Percentiles rank a stretch among this genome's conserved stretches.
Evolutionary conservation across 1,139 yeast species (phyloP).

Genomic region (Magnusiomyces ingens): DNA sequence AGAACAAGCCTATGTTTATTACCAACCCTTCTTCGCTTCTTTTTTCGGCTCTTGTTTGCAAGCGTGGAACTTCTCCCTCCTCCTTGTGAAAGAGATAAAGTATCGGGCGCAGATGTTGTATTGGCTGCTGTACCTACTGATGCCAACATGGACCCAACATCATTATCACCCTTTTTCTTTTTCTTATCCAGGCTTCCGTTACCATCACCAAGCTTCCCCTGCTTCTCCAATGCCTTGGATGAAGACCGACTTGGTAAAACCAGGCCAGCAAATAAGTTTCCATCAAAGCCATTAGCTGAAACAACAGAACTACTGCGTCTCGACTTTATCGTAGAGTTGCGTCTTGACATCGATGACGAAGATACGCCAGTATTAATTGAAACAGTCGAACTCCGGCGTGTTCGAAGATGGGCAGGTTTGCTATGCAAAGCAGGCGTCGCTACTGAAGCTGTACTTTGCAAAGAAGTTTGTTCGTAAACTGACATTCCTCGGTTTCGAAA

Average conservation of each 20-base stretch:
- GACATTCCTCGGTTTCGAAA: conserved; percentile 50
- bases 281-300: not conserved
- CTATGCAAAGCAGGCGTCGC: not conserved
- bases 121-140: not conserved
- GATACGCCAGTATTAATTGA: no score
- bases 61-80: not conserved
- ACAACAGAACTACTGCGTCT: not conserved
- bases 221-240: not conserved
- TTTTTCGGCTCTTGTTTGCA: not conserved
- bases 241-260: not conserved
- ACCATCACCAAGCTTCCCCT: no score
- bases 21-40: not conserved
- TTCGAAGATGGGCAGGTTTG: not conserved
- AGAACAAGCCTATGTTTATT: not conserved
- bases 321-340: no score
- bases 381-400: not conserved
- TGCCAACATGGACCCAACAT: not conserved
- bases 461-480: conserved; percentile 4
- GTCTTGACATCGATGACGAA: no score
- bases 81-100: not conserved
- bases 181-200: not conserved
- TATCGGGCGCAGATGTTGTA: not conserved
- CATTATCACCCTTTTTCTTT: not conserved
- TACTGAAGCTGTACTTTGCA: conserved; percentile 1
- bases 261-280: not conserved